phyloP scores from a whole-genome alignment of 345 rosid species.

The Punica granatum region DNA sequence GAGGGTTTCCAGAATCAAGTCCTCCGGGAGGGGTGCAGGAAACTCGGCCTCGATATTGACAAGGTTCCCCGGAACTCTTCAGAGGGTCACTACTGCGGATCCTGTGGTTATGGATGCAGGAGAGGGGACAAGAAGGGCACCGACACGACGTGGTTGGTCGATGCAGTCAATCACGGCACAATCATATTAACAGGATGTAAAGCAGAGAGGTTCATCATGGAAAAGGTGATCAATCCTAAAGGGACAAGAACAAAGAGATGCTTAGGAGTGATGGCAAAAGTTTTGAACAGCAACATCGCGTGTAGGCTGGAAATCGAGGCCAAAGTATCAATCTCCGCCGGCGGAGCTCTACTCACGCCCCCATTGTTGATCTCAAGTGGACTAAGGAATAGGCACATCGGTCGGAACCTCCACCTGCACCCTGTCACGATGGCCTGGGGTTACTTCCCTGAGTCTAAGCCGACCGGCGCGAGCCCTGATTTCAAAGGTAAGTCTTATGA shows the following conservation, averaged over 20 bases:
- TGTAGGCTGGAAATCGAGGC: conserved; percentile 60
- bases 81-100: conserved; percentile 68
- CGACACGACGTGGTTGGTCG: conserved; percentile 75
- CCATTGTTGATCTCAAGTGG: conserved; percentile 79
- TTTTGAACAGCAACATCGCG: conserved; percentile 28
- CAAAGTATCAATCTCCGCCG: conserved; percentile 66
- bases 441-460: conserved; percentile 69
- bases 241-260: conserved; percentile 49
- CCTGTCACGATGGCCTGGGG: conserved; percentile 89
- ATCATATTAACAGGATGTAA: conserved; percentile 77
- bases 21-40: conserved; percentile 68
- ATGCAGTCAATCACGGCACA: conserved; percentile 59
- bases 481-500: conserved; percentile 45
- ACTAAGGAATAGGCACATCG: conserved; percentile 58
- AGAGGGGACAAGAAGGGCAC: conserved; percentile 83
- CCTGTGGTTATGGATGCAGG: conserved; percentile 75
- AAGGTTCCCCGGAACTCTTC: conserved; percentile 65
- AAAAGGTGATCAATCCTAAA: conserved; percentile 16
- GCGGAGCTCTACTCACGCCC: conserved; percentile 78
- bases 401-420: conserved; percentile 73
- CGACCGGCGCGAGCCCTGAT: conserved; percentile 30
- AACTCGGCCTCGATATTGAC: conserved; percentile 48
- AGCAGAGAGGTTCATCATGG: conserved; percentile 58
- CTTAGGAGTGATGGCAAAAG: conserved; percentile 49
- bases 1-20: conserved; percentile 75